phyloP scores from a whole-genome alignment of 805 yeast genomes.

The Pichia manshurica region DNA sequence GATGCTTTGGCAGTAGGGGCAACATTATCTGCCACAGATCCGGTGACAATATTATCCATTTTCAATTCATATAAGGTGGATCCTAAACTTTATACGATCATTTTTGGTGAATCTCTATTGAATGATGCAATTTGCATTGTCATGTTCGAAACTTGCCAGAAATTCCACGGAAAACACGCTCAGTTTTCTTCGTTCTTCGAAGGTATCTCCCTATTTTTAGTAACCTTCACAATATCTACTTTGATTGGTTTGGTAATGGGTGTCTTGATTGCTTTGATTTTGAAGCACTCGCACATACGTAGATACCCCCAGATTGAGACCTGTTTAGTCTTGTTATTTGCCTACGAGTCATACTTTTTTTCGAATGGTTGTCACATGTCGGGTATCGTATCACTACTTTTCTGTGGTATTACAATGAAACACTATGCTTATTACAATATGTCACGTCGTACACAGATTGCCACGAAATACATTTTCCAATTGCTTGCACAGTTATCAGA shows the following conservation, averaged over 20 bases:
- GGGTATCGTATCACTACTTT: slow-evolving; percentile 89
- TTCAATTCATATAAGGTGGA: slow-evolving; percentile 97
- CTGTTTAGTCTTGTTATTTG: slow-evolving; percentile 81
- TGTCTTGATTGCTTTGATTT: slow-evolving; percentile 76
- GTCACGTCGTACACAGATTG: slow-evolving; percentile 95
- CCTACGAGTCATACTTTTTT: slow-evolving; percentile 94
- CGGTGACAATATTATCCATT: slow-evolving; percentile 92
- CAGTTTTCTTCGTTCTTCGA: slow-evolving; percentile 74
- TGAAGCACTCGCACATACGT: slow-evolving; percentile 89
- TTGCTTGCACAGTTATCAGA: slow-evolving; percentile 91
- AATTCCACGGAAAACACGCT: slow-evolving; percentile 83
- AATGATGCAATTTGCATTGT: slow-evolving; percentile 98
- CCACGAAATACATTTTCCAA: slow-evolving; percentile 92
- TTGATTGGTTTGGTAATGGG: slow-evolving; percentile 88
- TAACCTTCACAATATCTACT: slow-evolving; percentile 88
- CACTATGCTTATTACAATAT: slow-evolving; percentile 96
- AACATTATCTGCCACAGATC: slow-evolving; percentile 96
- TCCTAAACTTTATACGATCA: slow-evolving; percentile 93
- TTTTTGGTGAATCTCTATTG: slow-evolving; percentile 90
- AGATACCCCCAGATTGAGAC: slow-evolving; percentile 97
- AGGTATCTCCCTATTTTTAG: slow-evolving; percentile 87
- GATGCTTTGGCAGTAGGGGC: slow-evolving; percentile 98
- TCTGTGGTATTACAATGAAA: slow-evolving; percentile 94
- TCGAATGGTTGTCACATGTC: slow-evolving; percentile 99
- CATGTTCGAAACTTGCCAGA: slow-evolving; percentile 97